Conservation (phyloP, 352 stramenopile species). For the Phytophthora rubi region DNA sequence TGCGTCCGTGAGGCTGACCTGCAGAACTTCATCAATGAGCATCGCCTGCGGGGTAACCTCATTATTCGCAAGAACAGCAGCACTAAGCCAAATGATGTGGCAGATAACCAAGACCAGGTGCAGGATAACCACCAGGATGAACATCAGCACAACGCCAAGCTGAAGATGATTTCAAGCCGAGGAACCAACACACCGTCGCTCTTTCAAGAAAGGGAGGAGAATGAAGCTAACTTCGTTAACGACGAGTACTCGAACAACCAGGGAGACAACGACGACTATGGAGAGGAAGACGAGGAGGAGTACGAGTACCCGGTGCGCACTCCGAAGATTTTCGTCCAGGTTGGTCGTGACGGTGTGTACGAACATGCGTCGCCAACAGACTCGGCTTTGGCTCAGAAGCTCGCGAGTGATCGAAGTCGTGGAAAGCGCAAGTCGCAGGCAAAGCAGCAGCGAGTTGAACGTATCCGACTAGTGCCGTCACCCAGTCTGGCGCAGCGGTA, state of each 20-base stretch:
- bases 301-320: constrained; percentile 39
- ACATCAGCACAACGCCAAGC: constrained; percentile 15
- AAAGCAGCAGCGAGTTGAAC: constrained; percentile 46
- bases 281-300: constrained; percentile 29
- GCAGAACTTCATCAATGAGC: constrained; percentile 86
- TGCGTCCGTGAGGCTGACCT: constrained; percentile 78
- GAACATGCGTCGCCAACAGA: constrained; percentile 34
- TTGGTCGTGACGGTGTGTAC: constrained; percentile 46
- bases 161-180: constrained; percentile 30
- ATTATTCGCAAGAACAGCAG: constrained; percentile 50
- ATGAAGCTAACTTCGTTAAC: constrained; percentile 23
- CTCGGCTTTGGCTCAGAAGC: constrained; percentile 47
- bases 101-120: constrained; percentile 30
- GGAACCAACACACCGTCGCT: constrained; percentile 33
- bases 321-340: constrained; percentile 59
- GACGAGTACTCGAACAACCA: constrained; percentile 39
- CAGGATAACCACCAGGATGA: constrained; percentile 20
- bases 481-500: constrained; percentile 52
- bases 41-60: constrained; percentile 74
- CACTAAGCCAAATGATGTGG: constrained; percentile 13
- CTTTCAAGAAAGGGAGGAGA: constrained; percentile 20
- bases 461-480: constrained; percentile 57
- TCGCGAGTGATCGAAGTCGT: constrained; percentile 38
- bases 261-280: constrained; percentile 29
- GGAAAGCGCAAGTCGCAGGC: constrained; percentile 30